These are phyloP conservation scores for Rhinocladiella mackenziei DNA, from an alignment of 2,329 filamentous ascomycete species.

Conservation along the genomic window DNA sequence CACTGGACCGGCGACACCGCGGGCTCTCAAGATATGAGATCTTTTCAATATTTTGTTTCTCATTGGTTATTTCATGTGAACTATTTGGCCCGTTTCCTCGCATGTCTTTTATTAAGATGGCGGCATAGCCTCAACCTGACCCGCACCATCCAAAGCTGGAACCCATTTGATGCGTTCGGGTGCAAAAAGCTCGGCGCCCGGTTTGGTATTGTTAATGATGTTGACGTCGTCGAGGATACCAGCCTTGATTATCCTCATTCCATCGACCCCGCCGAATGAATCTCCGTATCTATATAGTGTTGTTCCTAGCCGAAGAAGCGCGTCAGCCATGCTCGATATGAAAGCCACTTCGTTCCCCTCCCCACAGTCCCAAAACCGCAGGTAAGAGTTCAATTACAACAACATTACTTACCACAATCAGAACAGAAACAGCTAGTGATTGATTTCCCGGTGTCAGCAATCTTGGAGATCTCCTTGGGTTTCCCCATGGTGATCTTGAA, in stretches of 20 bases:
- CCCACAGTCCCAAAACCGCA: too few species aligned
- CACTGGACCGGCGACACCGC: too few species aligned
- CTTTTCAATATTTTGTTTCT: too few species aligned
- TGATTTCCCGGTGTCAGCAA: constrained; percentile 36
- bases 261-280: constrained; percentile 31
- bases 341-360: too few species aligned
- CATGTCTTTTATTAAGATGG: too few species aligned
- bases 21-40: too few species aligned
- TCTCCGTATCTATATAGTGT: constrained; percentile 31
- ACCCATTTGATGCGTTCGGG: constrained; percentile 20
- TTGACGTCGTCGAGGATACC: constrained; percentile 36
- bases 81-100: too few species aligned
- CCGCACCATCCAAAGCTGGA: constrained; percentile 14
- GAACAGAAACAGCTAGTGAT: constrained; percentile 38
- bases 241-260: constrained; percentile 34
- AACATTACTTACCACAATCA: constrained; percentile 34
- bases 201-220: constrained; percentile 32
- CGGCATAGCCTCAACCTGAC: constrained; percentile 22
- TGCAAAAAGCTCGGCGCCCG: constrained; percentile 34
- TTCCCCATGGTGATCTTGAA: constrained; percentile 33
- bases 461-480: constrained; percentile 37
- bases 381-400: background rate
- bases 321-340: background rate
- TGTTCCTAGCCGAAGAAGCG: constrained; percentile 9
- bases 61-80: too few species aligned